phyloP scores from a whole-genome alignment of 116 monocot species.

The Papilionanthe hybrid region DNA sequence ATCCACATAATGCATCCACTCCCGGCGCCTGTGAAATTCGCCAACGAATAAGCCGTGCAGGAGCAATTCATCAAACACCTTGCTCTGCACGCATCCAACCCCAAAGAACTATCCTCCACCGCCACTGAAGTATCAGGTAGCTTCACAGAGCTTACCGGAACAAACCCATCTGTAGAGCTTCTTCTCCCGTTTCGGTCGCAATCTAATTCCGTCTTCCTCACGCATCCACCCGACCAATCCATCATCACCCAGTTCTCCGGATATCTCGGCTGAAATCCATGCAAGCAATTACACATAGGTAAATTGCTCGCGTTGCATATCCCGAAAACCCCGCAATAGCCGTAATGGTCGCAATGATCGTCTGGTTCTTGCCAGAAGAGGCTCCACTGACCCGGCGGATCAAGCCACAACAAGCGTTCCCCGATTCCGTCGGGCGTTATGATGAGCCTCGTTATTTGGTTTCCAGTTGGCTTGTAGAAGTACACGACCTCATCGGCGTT shows the following conservation, averaged over 20 bases:
- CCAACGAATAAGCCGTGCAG: slow-evolving; percentile 27
- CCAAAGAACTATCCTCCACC: slow-evolving; percentile 24
- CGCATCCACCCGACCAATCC: slow-evolving; percentile 28
- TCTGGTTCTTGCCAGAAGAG: slow-evolving; percentile 10
- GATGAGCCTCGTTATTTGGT: background rate
- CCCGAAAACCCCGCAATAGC: slow-evolving; percentile 12
- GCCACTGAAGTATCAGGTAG: slow-evolving; percentile 26
- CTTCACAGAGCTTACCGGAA: slow-evolving; percentile 16
- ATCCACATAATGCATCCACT: slow-evolving; percentile 43
- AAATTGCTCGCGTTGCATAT: slow-evolving; percentile 10
- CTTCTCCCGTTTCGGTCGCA: slow-evolving; percentile 20
- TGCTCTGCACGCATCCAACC: slow-evolving; percentile 24
- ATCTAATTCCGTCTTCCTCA: slow-evolving; percentile 17
- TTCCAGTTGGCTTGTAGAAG: too few species aligned
- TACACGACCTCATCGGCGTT: too few species aligned
- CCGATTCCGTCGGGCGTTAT: background rate
- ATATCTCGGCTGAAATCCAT: slow-evolving; percentile 20
- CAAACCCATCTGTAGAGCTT: slow-evolving; percentile 22
- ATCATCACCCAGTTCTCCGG: slow-evolving; percentile 8
- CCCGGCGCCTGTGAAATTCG: slow-evolving; percentile 8
- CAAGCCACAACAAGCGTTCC: slow-evolving; percentile 9
- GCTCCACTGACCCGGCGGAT: background rate
- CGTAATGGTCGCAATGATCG: slow-evolving; percentile 16
- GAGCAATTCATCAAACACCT: slow-evolving; percentile 40
- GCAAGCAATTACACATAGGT: slow-evolving; percentile 6